These are phyloP conservation scores for Apiotrichum veenhuisii DNA, from an alignment of 1,284 basidiomycete genomes.

Conservation along the genomic window DNA sequence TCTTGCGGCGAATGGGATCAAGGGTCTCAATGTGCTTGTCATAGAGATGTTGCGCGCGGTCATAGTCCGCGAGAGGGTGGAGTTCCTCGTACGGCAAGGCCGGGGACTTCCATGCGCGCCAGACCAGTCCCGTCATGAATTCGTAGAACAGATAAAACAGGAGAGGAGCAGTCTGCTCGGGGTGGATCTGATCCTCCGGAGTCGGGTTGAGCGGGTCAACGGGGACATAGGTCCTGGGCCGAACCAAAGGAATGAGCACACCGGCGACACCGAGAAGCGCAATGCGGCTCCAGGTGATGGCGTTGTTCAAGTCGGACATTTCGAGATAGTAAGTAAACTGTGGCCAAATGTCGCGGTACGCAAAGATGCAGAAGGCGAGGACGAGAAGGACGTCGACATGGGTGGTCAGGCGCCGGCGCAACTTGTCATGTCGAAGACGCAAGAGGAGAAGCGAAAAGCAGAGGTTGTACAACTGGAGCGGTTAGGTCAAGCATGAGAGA, in stretches of 20 bases:
- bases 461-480: conserved; percentile 36
- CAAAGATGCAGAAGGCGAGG: conserved; percentile 53
- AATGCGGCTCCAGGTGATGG: conserved; percentile 49
- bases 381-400: conserved; percentile 50
- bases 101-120: conserved; percentile 44
- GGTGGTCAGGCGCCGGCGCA: conserved; percentile 37
- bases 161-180: conserved; percentile 64
- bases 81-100: conserved; percentile 45
- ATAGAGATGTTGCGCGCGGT: conserved; percentile 52
- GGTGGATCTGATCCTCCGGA: conserved; percentile 53
- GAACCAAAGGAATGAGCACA: conserved; percentile 53
- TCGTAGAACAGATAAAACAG: conserved; percentile 58
- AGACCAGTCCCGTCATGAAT: conserved; percentile 59
- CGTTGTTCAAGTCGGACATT: conserved; percentile 51
- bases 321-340: conserved; percentile 55
- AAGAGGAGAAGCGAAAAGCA: conserved; percentile 42
- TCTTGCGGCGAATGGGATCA: conserved; percentile 42
- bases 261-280: conserved; percentile 50
- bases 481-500: background rate
- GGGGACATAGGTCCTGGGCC: conserved; percentile 55
- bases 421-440: conserved; percentile 32
- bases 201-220: conserved; percentile 47
- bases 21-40: conserved; percentile 41
- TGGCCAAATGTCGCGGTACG: conserved; percentile 64
- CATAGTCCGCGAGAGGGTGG: conserved; percentile 61